A percentile compares a stretch with the other conserved stretches of the same genome.
Evolutionary conservation across 2,329 filamentous ascomycete genomes (phyloP).

Genomic region (Fusarium sp.): DNA sequence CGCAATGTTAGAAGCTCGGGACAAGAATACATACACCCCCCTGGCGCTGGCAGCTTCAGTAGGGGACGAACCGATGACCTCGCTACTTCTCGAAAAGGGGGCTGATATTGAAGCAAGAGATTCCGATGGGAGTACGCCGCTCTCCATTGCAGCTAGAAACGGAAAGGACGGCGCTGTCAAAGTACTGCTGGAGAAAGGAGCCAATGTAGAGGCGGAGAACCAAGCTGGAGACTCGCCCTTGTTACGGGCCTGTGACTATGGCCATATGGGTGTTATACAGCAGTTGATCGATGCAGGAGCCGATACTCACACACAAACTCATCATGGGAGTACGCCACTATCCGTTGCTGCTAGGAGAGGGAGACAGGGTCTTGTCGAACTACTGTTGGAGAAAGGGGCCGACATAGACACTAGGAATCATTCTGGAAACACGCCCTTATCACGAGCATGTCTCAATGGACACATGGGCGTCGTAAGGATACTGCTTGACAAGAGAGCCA

Average conservation of each 20-base stretch:
- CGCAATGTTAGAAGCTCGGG: not conserved
- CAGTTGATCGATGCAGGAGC: not conserved
- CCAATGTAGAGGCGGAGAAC: not conserved
- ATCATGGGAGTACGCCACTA: not conserved
- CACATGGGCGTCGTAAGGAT: not conserved
- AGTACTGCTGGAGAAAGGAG: not conserved
- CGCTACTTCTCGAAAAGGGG: not conserved
- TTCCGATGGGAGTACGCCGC: not conserved
- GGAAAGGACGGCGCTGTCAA: rapidly evolving
- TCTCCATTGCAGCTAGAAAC: not conserved
- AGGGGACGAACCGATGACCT: not conserved
- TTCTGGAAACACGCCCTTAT: not conserved
- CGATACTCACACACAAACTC: not conserved
- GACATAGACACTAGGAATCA: not conserved
- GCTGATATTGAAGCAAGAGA: not conserved
- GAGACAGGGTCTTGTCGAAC: not conserved
- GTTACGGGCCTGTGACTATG: not conserved
- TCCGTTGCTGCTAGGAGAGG: not conserved
- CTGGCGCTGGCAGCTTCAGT: not conserved
- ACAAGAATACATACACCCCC: rapidly evolving
- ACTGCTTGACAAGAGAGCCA: not conserved
- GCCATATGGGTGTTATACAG: not conserved
- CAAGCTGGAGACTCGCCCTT: not conserved
- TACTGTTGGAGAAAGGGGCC: not conserved
- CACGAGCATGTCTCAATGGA: not conserved